Conservation (phyloP, 2,329 filamentous ascomycete species). For the Dothidotthia symphoricarpi region DNA sequence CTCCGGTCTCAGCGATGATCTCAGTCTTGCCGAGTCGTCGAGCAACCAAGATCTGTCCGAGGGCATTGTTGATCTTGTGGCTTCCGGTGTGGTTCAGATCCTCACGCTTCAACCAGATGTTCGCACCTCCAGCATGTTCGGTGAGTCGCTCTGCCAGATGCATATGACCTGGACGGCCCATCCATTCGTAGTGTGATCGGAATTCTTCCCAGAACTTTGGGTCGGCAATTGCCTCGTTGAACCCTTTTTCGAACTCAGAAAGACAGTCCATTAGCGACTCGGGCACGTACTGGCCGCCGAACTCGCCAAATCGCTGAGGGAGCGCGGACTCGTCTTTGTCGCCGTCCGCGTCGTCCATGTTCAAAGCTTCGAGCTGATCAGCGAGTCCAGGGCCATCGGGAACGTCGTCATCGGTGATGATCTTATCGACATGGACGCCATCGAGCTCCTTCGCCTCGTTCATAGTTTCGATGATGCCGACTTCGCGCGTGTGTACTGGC, state of each 20-base stretch:
- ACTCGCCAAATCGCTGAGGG: constrained; percentile 88
- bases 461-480: constrained; percentile 68
- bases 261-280: constrained; percentile 98
- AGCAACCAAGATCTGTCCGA: constrained; percentile 88
- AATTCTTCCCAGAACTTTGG: constrained; percentile 96
- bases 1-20: constrained; percentile 97
- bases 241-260: constrained; percentile 83
- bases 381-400: constrained; percentile 66
- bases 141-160: constrained; percentile 88
- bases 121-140: constrained; percentile 83
- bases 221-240: constrained; percentile 82
- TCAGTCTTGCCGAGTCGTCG: constrained; percentile 86
- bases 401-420: constrained; percentile 60
- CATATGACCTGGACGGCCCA: constrained; percentile 89
- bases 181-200: constrained; percentile 92
- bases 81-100: constrained; percentile 97
- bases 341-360: constrained; percentile 54
- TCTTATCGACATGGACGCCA: constrained; percentile 65
- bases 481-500: constrained; percentile 62
- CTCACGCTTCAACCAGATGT: constrained; percentile 97
- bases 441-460: constrained; percentile 60
- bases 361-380: constrained; percentile 81
- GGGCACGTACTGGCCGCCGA: constrained; percentile 95
- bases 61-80: constrained; percentile 99
- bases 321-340: constrained; percentile 53